A percentile compares a stretch with the other conserved stretches of the same genome.
phyloP scores from a whole-genome alignment of 371 early-diverging fungal genomes.

The Fennellomyces sp. region DNA sequence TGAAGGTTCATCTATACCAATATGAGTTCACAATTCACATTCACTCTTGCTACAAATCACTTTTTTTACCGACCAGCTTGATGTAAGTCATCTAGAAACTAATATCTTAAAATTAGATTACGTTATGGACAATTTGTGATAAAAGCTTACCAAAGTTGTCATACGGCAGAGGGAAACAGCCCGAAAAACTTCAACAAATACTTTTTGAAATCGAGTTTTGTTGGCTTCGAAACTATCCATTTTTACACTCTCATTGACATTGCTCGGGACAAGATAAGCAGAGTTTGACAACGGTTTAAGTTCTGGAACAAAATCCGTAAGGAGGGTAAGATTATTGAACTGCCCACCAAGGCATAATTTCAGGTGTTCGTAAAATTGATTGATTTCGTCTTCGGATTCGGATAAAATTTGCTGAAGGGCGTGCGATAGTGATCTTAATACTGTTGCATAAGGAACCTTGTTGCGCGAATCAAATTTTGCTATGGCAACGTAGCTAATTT shows the following conservation, averaged over 20 bases:
- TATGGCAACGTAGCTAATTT: constrained; percentile 36
- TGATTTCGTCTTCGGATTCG: constrained; percentile 45
- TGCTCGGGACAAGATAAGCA: not conserved
- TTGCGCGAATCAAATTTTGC: constrained; percentile 47
- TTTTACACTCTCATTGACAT: constrained; percentile 25
- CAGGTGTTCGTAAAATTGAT: constrained; percentile 34
- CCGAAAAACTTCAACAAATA: constrained; percentile 45
- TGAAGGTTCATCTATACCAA: constrained; percentile 38
- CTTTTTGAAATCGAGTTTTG: constrained; percentile 36
- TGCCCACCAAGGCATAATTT: constrained; percentile 32
- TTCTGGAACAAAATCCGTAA: constrained; percentile 45
- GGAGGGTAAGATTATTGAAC: constrained; percentile 32
- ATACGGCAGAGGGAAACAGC: constrained; percentile 42
- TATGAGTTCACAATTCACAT: not conserved
- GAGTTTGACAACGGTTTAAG: constrained; percentile 31
- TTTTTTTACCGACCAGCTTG: constrained; percentile 25
- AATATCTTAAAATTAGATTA: not conserved
- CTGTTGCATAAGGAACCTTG: too few species aligned
- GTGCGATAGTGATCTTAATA: constrained; percentile 40
- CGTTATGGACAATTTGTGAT: not conserved
- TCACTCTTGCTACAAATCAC: not conserved
- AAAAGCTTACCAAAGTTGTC: constrained; percentile 43
- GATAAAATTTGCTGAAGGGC: constrained; percentile 46
- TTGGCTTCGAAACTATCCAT: constrained; percentile 40
- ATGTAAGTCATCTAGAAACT: constrained; percentile 50